Evolutionary conservation across 495 filamentous ascomycete genomes (phyloP).

Genomic region (Penicillium crystallinum): DNA sequence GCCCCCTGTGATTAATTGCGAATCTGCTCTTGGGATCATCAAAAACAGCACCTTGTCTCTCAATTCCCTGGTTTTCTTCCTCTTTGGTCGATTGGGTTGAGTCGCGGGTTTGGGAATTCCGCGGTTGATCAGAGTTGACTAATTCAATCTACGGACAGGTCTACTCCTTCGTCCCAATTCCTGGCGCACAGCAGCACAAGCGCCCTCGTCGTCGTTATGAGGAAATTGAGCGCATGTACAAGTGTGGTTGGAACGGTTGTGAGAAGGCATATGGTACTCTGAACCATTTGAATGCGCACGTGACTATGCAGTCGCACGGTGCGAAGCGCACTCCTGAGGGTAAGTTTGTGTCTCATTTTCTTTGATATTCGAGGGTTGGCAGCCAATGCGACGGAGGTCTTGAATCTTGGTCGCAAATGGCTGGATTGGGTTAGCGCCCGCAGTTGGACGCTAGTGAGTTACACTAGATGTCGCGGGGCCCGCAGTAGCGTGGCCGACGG

Average conservation of each 20-base stretch:
- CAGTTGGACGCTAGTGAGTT: conserved; percentile 43
- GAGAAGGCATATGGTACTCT: conserved; percentile 97
- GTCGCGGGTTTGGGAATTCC: conserved; percentile 14
- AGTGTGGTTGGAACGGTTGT: conserved; percentile 96
- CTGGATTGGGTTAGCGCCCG: conserved; percentile 33
- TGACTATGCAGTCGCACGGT: conserved; percentile 96
- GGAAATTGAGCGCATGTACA: conserved; percentile 99
- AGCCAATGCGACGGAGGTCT: conserved; percentile 3
- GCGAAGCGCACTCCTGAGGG: conserved; percentile 93
- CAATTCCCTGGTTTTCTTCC: not conserved
- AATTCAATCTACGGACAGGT: conserved; percentile 53
- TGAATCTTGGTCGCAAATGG: conserved; percentile 29
- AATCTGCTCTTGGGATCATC: conserved; percentile 23
- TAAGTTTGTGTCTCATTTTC: conserved; percentile 42
- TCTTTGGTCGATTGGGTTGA: not conserved
- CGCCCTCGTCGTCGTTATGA: conserved; percentile 90
- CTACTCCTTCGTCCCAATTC: conserved; percentile 97
- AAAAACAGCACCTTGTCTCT: conserved; percentile 19
- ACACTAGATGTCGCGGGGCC: conserved; percentile 43
- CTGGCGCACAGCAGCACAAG: conserved; percentile 96
- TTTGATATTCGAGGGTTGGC: not conserved
- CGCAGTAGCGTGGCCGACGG: conserved; percentile 44
- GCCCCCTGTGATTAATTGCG: conserved; percentile 15
- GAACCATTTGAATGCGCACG: conserved; percentile 94
- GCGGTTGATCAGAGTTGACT: conserved; percentile 1